Evolutionary conservation across 2,329 filamentous ascomycete genomes (phyloP), one percentile per base, ranked within the genome.

Genomic region (Fusarium decemcellulare): DNA sequence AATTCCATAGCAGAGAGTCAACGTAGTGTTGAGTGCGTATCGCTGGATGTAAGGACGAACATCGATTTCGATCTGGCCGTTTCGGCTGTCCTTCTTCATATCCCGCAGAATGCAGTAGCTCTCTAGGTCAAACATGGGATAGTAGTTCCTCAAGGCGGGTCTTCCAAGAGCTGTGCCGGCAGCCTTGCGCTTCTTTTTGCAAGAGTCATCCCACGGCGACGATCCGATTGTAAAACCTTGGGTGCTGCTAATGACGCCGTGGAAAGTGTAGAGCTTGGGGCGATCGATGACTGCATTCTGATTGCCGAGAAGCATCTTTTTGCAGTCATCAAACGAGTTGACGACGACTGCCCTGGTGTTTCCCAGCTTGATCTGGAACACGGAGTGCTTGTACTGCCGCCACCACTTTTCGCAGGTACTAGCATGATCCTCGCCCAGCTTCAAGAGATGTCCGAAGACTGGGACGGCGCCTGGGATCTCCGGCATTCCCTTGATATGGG

Each of bases 191-290:
- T 92, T 87, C 27, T 86, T 84, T 79, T 94, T 95, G 81, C 91
- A 93, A 6, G 90, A 93, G 53, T 93, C 92, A 70, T 94, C 92
- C 91, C 93, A 95, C 0, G 93, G 92, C 0, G 92, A 94, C 0
- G 92, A 94, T 2, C 93, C 93, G 64, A 95, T 93, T 0, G 92
- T 95, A 79, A 93, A 92, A 29, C 92, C 92, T 71, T 93, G 91
- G 0, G 91, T 92, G 37, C 85, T 89, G 3, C 92, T 93, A 3
- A 94, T 90, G 11, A 94, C 90, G 12, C 87, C 92, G 79, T 94
- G 92, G 79, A 94, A 95, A 4, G 93, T 95, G 78, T 95, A 92
- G 50, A 94, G 87, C 16, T 86, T 93, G 0, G 93, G 93, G 5
- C 93, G 88, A 1, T 91, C 94, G 73, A 94, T 93, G 60, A 95